These are phyloP conservation scores for Claviceps sp. DNA, from an alignment of 2,329 filamentous ascomycete species.

Conservation along the genomic window DNA sequence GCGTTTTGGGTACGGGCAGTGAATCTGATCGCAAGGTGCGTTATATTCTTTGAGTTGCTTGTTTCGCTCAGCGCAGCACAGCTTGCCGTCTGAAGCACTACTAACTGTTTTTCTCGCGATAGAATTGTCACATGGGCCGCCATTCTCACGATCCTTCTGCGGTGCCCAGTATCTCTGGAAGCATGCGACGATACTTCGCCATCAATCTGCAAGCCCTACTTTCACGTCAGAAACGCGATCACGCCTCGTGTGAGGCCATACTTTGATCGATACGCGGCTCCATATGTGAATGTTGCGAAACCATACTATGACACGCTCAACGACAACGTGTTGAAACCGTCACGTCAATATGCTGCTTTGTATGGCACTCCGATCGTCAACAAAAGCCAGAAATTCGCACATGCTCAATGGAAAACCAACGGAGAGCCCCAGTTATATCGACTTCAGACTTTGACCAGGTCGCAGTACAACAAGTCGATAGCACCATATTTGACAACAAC, in stretches of 20 bases:
- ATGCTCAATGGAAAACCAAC: conserved; percentile 64
- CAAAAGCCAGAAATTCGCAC: conserved; percentile 51
- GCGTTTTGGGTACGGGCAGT: conserved; percentile 26
- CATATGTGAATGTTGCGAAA: conserved; percentile 62
- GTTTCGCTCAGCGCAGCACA: background rate
- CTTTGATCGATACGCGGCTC: conserved; percentile 71
- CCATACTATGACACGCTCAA: conserved; percentile 60
- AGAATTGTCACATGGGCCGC: conserved; percentile 79
- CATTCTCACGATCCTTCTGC: conserved; percentile 66
- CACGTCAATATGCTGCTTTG: conserved; percentile 49
- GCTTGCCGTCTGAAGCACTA: background rate
- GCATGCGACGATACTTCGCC: conserved; percentile 58
- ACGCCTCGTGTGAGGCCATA: conserved; percentile 71
- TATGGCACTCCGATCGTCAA: conserved; percentile 64
- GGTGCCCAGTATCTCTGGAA: conserved; percentile 60
- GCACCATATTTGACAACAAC: conserved; percentile 60
- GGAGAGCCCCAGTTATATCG: conserved; percentile 61
- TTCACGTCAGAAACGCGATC: conserved; percentile 47
- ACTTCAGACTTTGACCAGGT: conserved; percentile 45
- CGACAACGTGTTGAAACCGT: conserved; percentile 54
- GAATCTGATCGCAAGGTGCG: conserved; percentile 41
- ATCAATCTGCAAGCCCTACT: conserved; percentile 72
- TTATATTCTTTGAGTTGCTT: background rate
- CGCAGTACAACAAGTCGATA: conserved; percentile 56
- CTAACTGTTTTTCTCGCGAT: background rate